Base-by-base conservation (phyloP, 306 rosid genomes). In the Cicer judaicum region DNA sequence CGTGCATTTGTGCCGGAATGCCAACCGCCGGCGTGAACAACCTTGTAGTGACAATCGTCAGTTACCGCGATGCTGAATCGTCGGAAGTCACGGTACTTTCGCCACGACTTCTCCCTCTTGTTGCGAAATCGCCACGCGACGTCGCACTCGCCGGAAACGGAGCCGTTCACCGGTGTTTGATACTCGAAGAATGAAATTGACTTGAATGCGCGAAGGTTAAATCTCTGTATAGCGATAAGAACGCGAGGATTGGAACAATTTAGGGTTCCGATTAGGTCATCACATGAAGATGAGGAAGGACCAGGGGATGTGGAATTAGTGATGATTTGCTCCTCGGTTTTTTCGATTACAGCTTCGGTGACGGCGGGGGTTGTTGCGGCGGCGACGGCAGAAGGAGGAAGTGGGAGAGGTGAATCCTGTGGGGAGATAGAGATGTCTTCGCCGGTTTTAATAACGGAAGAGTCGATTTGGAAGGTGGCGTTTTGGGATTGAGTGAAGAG, bases 81-180 rank as follows among this genome's bases (percentile, higher is more conserved):
- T 50, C 99, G 87, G 42, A 95, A 95, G 72, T 95, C 99, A 64
- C 99, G 90, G 18, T 95, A 95, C 89, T 86, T 95, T 39, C 99
- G 85, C 99, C 99, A 92, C 0, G 98, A 92, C 66, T 89, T 90
- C 82, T 95, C 99, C 80, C 86, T 88, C 80, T 86, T 95, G 78
- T 92, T 95, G 40, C 99, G 83, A 73, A 95, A 95, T 73, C 89
- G 81, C 99, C 99, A 95, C 8, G 89, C 59, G 42, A 87, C 97
- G 61, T 95, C 99, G 21, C 99, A 95, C 70, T 95, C 99, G 19
- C 82, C 88, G n/a, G 85, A 60, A 15, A 70, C 79, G 3, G 98
- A 81, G 43, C 98, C 98, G 47, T 87, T 90, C 2, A 95, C 93
- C 1, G 97, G 92, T 0, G 79, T 21, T 75, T 79, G 98, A 77